Evolutionary conservation across 257 asterid genomes (phyloP), one percentile per base, ranked within the genome.

Genomic region (Solanum microdontum): DNA sequence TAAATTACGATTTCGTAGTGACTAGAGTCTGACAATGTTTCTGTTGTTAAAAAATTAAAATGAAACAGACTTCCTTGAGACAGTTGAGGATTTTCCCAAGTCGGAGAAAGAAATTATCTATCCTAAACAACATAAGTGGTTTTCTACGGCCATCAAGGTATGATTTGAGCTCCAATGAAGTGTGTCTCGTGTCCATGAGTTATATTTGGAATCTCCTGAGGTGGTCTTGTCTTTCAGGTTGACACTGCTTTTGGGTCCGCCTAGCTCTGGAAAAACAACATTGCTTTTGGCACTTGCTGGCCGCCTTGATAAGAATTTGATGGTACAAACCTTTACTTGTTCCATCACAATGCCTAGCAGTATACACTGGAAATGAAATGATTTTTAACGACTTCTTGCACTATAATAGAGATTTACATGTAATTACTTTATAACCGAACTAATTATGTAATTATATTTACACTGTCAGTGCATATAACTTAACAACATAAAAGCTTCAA

Each of bases 201-300:
- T 79, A 45, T 7, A 82, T 48, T 82, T 82, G 30, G 32, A 82
- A 82, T 82, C 10, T 30, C 70, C 85, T 15, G 21, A 48, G 68
- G 28, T 82, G 82, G 70, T 70, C 88, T 58, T 88, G 36, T 87
- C 80, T 19, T 88, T 55, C 88, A 95, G 98, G 91, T 83, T 94
- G 91, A 95, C 98, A 75, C 92, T 95, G 86, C 97, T 95, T 92
- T 87, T 95, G 84, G 98, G 98, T 13, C 98, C 98, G 87, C 97
- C 98, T 8, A 93, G 95, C 90, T 95, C 98, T 24, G 98, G 98
- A 86, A 95, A 95, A 93, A 94, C 97, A n/a, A 95, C 98, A 24
- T 91, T 95, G 92, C 95, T 94, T 88, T 89, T 95, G 92, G 98
- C 98, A 77, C 95, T 95, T 70, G 97, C 98, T 33, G 96, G 96